Percentiles rank a stretch among this genome's conserved stretches.
These are phyloP conservation scores for Cercophora samala DNA, from an alignment of 495 filamentous ascomycete genomes.

Conservation along the genomic window DNA sequence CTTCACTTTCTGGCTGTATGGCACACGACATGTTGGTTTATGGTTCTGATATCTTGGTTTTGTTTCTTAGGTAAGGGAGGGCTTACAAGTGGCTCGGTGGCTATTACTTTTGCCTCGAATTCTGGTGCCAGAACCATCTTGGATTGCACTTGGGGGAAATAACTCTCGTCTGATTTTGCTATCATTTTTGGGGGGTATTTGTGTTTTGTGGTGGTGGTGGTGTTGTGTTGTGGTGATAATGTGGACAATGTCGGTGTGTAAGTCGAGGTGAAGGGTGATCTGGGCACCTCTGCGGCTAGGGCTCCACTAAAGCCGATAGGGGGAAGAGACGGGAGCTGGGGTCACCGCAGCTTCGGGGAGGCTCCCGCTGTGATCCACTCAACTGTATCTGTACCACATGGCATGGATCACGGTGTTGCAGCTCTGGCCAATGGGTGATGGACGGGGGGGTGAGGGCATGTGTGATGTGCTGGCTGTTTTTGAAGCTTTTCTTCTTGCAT, in stretches of 20 bases:
- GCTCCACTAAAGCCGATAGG: background rate
- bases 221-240: background rate
- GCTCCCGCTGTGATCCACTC: background rate
- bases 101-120: conserved; percentile 25
- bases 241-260: background rate
- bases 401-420: background rate
- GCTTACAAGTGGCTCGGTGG: conserved; percentile 36
- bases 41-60: background rate
- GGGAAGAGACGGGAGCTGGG: background rate
- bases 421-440: background rate
- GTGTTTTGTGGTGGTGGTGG: background rate
- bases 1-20: conserved; percentile 50
- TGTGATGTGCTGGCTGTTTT: background rate
- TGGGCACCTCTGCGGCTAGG: background rate
- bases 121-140: background rate
- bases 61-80: background rate
- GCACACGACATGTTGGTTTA: background rate
- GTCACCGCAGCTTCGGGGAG: background rate
- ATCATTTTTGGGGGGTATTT: background rate
- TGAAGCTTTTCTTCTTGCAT: background rate
- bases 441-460: background rate
- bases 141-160: background rate
- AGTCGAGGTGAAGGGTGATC: background rate
- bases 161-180: background rate
- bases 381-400: background rate